Base-by-base conservation (phyloP, 768 basidiomycete species). In the Trametes punicea region DNA sequence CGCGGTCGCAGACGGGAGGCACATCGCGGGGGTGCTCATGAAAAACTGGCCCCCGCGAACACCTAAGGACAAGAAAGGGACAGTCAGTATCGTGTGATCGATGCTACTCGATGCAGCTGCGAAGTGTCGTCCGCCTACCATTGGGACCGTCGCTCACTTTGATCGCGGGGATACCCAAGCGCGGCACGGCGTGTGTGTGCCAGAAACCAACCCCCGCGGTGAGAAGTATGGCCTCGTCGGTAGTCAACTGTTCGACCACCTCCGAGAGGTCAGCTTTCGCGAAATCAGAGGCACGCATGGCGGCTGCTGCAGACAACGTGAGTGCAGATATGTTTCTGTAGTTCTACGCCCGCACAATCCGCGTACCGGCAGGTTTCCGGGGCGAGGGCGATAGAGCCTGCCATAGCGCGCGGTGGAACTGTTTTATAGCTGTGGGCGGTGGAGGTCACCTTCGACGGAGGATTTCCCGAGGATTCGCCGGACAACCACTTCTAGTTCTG, bases 131-230 rank as follows among this genome's bases (percentile, higher is more conserved):
- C 5, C 2, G 78, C 76, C 29, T 62, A 71, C 88, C 89, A 64
- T 90, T 91, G 0, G 89, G 88, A 2, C 90, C 89, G 74, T 90
- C 88, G 72, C 84, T 87, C 64, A 88, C 83, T 74, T 90, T 89
- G 66, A 90, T 73, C 9, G 85, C 80, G 33, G 88, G 90, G 51
- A 92, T 73, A 2, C 85, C 83, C 2, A 90, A 74, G 7, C 88
- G 74, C 18, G 85, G 79, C 23, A 91, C 71, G 18, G 72, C 73
- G 51, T 83, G 80, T 0, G 89, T 90, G 62, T 87, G 81, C 90
- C 88, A 90, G 65, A 87, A 86, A 15, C 88, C 87, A 18, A 84
- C 85, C 16, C 88, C 89, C 2, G 85, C 85, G 6, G 80, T 86
- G 23, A 92, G 74, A 38, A 76, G 71, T 63, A 90, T 88, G 0